Evolutionary conservation across 306 rosid genomes (phyloP).

Genomic region (Parietaria judaica): DNA sequence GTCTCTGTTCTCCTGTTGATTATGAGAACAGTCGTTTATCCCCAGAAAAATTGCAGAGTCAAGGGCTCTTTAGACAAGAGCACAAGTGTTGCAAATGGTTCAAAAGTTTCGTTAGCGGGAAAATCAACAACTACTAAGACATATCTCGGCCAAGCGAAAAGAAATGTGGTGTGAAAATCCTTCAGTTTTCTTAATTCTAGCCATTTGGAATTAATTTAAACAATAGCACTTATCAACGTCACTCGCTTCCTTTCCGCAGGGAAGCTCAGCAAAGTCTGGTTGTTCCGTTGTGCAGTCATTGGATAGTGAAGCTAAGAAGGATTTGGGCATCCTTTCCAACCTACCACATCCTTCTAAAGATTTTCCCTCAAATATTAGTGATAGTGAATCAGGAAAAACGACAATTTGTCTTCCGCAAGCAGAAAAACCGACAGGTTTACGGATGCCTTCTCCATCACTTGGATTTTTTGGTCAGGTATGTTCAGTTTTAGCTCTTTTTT

Average conservation of each 20-base stretch:
- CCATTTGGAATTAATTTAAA: too few relatives aligned
- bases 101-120: conserved; percentile 29
- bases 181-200: neutral
- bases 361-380: conserved; percentile 5
- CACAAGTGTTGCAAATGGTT: conserved; percentile 23
- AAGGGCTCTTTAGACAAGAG: conserved; percentile 25
- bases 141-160: conserved; percentile 36
- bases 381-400: conserved; percentile 18
- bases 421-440: conserved; percentile 66
- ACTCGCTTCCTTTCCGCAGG: conserved; percentile 33
- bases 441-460: conserved; percentile 95
- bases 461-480: conserved; percentile 73
- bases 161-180: conserved; percentile 47
- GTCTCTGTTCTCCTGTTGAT: conserved; percentile 7
- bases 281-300: conserved; percentile 16
- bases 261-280: conserved; percentile 25
- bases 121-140: conserved; percentile 39
- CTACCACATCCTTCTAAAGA: conserved; percentile 16
- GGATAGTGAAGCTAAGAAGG: conserved; percentile 29
- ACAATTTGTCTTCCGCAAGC: conserved; percentile 27
- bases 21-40: conserved; percentile 21
- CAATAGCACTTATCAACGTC: neutral
- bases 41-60: conserved; percentile 29
- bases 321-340: conserved; percentile 15
- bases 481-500: neutral